Conservation (phyloP, 1,284 basidiomycete genomes). For the Cutaneotrichosporon curvatum region DNA sequence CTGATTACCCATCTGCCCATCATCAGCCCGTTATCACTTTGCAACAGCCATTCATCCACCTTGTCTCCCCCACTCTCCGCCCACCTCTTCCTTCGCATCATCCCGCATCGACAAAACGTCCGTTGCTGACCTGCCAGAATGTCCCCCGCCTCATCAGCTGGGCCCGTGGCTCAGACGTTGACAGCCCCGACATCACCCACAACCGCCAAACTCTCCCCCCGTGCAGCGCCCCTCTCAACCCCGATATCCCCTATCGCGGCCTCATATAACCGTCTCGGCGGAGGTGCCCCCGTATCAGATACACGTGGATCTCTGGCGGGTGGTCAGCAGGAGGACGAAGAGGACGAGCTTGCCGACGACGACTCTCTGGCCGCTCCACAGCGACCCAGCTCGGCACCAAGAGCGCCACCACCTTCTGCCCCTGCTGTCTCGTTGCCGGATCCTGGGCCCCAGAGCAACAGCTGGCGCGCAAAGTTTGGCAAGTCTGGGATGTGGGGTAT, state of each 20-base stretch:
- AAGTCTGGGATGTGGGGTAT: constrained; percentile 15
- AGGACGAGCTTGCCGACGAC: constrained; percentile 16
- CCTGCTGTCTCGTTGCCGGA: not conserved
- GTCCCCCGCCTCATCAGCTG: constrained; percentile 7
- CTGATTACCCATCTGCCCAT: not conserved
- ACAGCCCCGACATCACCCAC: constrained; percentile 8
- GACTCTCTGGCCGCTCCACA: not conserved
- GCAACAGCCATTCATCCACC: not conserved
- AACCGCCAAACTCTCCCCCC: constrained; percentile 11
- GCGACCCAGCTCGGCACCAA: too few species aligned
- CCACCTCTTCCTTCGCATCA: not conserved
- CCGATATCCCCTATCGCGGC: constrained; percentile 12
- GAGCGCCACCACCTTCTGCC: too few species aligned
- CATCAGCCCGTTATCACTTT: not conserved
- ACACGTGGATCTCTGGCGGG: constrained; percentile 14
- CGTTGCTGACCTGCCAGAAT: too few species aligned
- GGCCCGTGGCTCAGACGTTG: constrained; percentile 5
- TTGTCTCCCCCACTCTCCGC: not conserved
- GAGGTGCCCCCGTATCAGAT: constrained; percentile 12
- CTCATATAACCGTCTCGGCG: constrained; percentile 10
- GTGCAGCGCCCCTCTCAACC: constrained; percentile 6
- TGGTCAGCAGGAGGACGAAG: constrained; percentile 17
- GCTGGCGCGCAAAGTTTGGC: constrained; percentile 20
- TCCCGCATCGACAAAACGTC: not conserved
- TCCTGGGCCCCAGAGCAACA: constrained; percentile 7